Percentiles rank a stretch among this genome's conserved stretches.
phyloP scores from a whole-genome alignment of 257 asterid species.

The Prunella vulgaris region DNA sequence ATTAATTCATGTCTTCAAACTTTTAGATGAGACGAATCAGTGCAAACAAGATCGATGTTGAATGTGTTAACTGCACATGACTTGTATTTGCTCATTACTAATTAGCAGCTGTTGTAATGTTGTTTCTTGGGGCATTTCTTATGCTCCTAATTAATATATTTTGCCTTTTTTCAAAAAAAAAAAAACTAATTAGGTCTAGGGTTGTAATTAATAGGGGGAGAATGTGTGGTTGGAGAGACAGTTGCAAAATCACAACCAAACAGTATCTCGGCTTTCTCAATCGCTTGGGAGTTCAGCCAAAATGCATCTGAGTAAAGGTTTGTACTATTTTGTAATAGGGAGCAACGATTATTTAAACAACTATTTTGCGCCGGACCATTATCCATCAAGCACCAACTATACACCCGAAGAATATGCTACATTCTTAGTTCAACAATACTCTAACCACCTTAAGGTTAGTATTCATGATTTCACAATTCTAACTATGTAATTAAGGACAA shows the following conservation, averaged over 20 bases:
- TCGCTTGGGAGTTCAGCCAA: constrained; percentile 29
- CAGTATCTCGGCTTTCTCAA: constrained; percentile 9
- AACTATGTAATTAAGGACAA: too few relatives aligned
- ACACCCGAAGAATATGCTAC: constrained; percentile 31
- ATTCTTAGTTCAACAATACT: constrained; percentile 23
- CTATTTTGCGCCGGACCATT: constrained; percentile 30
- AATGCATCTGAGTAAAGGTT: constrained; percentile 31
- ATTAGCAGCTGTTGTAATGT: too few relatives aligned
- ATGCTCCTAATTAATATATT: too few relatives aligned
- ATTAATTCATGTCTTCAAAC: too few relatives aligned
- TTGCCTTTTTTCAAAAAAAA: too few relatives aligned
- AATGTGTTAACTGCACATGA: too few relatives aligned
- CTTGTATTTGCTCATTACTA: too few relatives aligned
- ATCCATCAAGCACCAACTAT: constrained; percentile 17
- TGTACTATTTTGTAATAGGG: constrained; percentile 37
- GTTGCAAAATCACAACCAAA: constrained; percentile 27
- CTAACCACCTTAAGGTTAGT: constrained; percentile 33
- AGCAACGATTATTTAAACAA: constrained; percentile 54
- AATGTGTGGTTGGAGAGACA: constrained; percentile 33
- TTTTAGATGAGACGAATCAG: too few relatives aligned
- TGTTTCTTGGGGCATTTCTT: too few relatives aligned
- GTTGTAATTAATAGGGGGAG: constrained; percentile 26
- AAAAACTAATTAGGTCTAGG: neutral
- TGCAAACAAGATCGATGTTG: too few relatives aligned
- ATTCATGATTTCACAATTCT: too few relatives aligned